Evolutionary conservation across 179 eudicot genomes (phyloP), one percentile per base, ranked within the genome.

Genomic region (Heliamphora pulchella): DNA sequence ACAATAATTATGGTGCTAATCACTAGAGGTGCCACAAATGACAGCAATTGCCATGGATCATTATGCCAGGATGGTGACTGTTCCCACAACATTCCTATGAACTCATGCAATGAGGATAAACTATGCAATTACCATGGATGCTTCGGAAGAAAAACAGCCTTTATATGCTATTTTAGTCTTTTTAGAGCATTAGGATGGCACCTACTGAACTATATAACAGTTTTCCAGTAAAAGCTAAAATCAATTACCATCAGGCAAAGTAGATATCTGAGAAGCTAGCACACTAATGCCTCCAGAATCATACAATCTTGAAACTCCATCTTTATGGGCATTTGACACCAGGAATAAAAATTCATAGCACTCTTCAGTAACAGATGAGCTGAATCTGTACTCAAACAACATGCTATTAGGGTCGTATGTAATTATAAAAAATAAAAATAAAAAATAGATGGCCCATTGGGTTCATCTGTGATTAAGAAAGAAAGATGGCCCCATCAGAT

Each of bases 281-380:
- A 89, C 82, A 43, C 78, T 86, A 68, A 94, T 79, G 64, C 92
- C 98, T 80, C 91, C 93, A 79, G 87, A 86, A 62, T 89, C 87
- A 79, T 80, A 86, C 8, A 94, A 84, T 10, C 82, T 77, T 48
- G 76, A 44, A 39, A 87, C 79, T 74, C 94, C 97, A 69, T 88
- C 86, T 78, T 86, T 86, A 71, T 87, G 86, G n/a, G 87, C 88
- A 79, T 79, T 76, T 20, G 87, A 84, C 61, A 89, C 90, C 79
- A 91, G 82, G 74, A 89, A 82, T 74, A 92, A 69, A 71, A 92
- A 83, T 78, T 96, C 99, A 82, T 82, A 91, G 83, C 97, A 96
- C 54, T 89, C 94, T 79, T 86, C 93, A 4, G 81, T 76, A 67
- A 90, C 54, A 67, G 87, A 72, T 53, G 87, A 76, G 72, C 81